These are phyloP conservation scores for Pleurozium schreberi DNA, from an alignment of 225 moss, liverwort and hornwort genomes.

Conservation along the genomic window DNA sequence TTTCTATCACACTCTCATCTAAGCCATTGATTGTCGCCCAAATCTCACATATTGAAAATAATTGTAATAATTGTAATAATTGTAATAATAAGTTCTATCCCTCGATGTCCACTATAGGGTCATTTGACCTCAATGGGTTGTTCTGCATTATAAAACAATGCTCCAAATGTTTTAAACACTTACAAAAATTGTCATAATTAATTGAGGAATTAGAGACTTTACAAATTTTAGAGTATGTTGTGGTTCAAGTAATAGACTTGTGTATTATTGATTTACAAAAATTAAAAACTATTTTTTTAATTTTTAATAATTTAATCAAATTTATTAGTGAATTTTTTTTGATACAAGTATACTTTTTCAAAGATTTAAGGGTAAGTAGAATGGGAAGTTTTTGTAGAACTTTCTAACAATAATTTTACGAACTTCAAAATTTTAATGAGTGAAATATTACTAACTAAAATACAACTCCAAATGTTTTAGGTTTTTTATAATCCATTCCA, in stretches of 20 bases:
- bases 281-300: fast-evolving
- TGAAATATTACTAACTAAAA: neutral
- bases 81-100: no score
- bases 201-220: neutral
- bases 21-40: no score
- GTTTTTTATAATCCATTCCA: neutral
- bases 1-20: no score
- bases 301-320: no score
- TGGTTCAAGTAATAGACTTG: fast-evolving
- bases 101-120: no score
- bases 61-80: no score
- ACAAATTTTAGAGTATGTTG: neutral
- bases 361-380: neutral
- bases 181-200: no score
- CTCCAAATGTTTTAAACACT: neutral
- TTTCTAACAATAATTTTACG: fast-evolving
- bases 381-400: no score
- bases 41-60: no score
- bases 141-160: no score
- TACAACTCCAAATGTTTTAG: neutral
- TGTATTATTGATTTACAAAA: no score
- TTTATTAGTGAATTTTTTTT: neutral
- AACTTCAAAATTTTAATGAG: neutral
- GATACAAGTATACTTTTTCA: neutral
- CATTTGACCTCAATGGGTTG: no score